Base-by-base conservation (phyloP, 176 grass and related monocot genomes). In the Oryza australiensis region DNA sequence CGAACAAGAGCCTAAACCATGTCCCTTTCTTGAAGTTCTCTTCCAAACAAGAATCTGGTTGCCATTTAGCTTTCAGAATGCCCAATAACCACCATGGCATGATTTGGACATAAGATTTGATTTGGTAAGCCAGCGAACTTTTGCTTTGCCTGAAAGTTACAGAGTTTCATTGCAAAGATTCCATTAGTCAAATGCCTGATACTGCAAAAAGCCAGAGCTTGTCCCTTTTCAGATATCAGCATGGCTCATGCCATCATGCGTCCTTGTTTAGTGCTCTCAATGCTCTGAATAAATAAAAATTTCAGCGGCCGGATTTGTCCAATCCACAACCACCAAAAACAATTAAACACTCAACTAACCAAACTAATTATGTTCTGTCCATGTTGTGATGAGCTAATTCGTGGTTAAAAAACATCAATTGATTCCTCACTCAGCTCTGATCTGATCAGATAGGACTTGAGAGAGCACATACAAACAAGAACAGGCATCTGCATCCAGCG, bases 401-500 rank as follows among this genome's bases (percentile, higher is more conserved):
- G 26, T 23, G 10, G 16, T 30, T 77, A 78, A 78, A 82, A 79
- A 83, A 46, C 68, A 72, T 68, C 55, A 66, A 18, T 20, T 69
- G 75, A 68, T 69, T 76, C 72, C 42, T 75, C n/a, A 49, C 40
- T 42, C 48, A 32, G 12, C 29, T 40, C n/a, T 75, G 71, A 66
- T 38, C 29, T 68, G 72, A 80, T 76, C 37, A 29, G 70, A 62
- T 69, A n/a, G n/a, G n/a, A n/a, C n/a, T n/a, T n/a, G 49, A 48
- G 37, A 75, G 49, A 75, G 62, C 62, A 32, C 5, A 41, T 34
- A 26, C 48, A 2, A 74, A 75, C 40, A 68, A 49, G 26, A 76
- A 71, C 15, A 43, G 65, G 81, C 82, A 81, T 80, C 77, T 64
- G 20, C 64, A 5, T 75, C 77, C 64, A n/a, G n/a, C n/a, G n/a